Conservation (phyloP, 805 yeast genomes). For the Wickerhamomyces subpelliculosus region DNA sequence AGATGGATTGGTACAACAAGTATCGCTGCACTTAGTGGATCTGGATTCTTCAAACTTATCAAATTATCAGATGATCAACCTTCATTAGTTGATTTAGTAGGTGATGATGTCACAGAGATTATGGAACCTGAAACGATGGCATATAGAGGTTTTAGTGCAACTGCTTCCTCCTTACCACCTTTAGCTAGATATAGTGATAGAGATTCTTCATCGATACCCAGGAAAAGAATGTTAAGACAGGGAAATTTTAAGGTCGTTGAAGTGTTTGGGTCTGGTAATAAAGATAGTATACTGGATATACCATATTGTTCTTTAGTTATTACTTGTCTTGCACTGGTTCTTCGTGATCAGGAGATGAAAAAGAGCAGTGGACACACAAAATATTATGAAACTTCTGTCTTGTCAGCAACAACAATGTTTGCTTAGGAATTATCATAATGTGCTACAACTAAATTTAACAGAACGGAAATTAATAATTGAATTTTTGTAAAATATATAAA, state of each 20-base stretch:
- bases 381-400: conserved; percentile 15
- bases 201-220: conserved; percentile 7
- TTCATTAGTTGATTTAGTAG: conserved; percentile 19
- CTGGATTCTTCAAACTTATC: conserved; percentile 26
- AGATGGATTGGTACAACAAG: conserved; percentile 36
- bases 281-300: conserved; percentile 9
- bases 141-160: conserved; percentile 4
- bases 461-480: too few relatives aligned
- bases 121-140: not conserved
- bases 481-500: too few relatives aligned
- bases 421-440: too few relatives aligned
- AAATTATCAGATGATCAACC: conserved; percentile 28
- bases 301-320: conserved; percentile 15
- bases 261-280: conserved; percentile 5
- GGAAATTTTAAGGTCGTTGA: conserved; percentile 20
- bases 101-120: conserved; percentile 1
- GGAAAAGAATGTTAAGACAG: conserved; percentile 8
- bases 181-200: conserved; percentile 17
- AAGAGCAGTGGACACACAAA: conserved; percentile 17
- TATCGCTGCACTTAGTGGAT: conserved; percentile 27
- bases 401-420: too few relatives aligned
- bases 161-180: conserved; percentile 13
- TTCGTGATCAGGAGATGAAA: conserved; percentile 18
- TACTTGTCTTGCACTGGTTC: conserved; percentile 18
- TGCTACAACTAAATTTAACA: too few relatives aligned